Base-by-base conservation (phyloP, 1,284 basidiomycete genomes). In the Ganoderma lucidum region DNA sequence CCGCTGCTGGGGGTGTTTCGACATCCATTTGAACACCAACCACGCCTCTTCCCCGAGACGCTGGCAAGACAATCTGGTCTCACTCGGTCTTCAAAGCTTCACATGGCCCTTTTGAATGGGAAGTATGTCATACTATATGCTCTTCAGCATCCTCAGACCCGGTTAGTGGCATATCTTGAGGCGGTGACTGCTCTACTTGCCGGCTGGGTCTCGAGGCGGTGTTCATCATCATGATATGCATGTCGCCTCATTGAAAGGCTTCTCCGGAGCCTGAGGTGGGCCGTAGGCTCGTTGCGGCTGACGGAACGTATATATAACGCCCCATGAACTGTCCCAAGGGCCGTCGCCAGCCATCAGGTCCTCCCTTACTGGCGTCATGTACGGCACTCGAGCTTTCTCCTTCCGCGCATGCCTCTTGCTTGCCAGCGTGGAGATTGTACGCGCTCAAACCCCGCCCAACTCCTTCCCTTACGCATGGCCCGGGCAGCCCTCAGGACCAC, bases 381-480 rank as follows among this genome's bases (percentile, higher is more conserved):
- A 28, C 59, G n/a, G 59, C 12, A 23, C 39, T 10, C 39, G 2
- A 30, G 10, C 35, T 8, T 28, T 30, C 17, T 9, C 48, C 28
- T 30, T 28, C 17, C 32, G 30, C 44, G 62, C 28, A 35, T 19
- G 62, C 17, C 4, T 63, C n/a, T 51, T 45, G 14, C 23, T 48
- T n/a, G 12, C 44, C 30, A n/a, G 6, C 44, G n/a, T 42, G 23
- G 39, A n/a, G 9, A 39, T 28, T 15, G 37, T 58, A 41, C 12
- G 51, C 39, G 23, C 62, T 63, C 19, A 42, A 10, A 65, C 62
- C 12, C 71, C 71, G 14, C 70, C 72, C 6, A 71, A 70, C 44
- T 69, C 72, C 10, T 74, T 71, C 45, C 77, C 77, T 17, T 71
- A 76, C 30, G 69, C 62, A 14, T 76, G 73, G 72, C 72, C 75